A percentile compares a stretch with the other conserved stretches of the same genome.
These are phyloP conservation scores for Neofusicoccum ribis DNA, from an alignment of 2,329 filamentous ascomycete genomes.

Conservation along the genomic window DNA sequence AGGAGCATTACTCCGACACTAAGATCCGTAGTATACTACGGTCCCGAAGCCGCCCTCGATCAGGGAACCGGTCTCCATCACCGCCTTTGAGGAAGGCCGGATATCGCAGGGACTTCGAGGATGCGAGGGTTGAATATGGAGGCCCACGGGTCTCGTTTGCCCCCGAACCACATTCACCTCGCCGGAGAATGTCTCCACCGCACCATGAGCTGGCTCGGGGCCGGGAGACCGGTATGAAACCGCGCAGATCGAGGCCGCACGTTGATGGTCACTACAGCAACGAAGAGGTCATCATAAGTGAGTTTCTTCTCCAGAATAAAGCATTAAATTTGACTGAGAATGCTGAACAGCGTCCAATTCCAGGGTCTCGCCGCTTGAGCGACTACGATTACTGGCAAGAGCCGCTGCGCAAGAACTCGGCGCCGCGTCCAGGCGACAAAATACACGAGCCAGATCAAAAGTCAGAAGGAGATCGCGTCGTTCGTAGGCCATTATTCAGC, in stretches of 20 bases:
- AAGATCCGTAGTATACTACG: conserved; percentile 31
- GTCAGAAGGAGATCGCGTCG: neutral
- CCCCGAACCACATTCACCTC: neutral
- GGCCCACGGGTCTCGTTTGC: conserved; percentile 7
- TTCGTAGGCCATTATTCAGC: neutral
- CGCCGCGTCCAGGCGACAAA: neutral
- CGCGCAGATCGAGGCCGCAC: neutral
- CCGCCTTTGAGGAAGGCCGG: neutral
- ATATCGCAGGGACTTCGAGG: neutral
- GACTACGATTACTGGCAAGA: conserved; percentile 17
- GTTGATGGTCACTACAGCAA: neutral
- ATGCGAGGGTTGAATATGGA: neutral
- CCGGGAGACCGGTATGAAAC: neutral
- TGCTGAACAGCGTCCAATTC: neutral
- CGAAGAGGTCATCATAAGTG: neutral
- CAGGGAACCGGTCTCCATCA: conserved; percentile 24
- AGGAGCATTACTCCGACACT: neutral
- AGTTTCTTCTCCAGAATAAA: neutral
- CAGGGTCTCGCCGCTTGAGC: neutral
- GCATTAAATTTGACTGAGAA: neutral
- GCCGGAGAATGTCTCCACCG: neutral
- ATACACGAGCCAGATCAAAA: neutral
- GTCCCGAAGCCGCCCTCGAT: conserved; percentile 22
- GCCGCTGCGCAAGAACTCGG: neutral
- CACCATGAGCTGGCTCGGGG: neutral